Base-by-base conservation (phyloP, 1,139 yeast genomes). In the Candida glucosophila region DNA sequence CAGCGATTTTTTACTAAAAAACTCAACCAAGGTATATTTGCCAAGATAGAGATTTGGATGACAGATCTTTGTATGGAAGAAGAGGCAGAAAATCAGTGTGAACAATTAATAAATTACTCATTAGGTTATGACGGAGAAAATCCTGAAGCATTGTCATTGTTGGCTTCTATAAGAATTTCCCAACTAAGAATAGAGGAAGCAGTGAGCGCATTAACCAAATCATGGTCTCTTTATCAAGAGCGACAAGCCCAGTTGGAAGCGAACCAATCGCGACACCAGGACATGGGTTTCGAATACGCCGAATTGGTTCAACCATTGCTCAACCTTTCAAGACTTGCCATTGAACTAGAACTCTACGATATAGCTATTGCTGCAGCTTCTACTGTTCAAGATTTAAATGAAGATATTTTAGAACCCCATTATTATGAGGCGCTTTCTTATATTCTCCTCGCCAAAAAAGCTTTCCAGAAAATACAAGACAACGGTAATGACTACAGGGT, bases 1-100 rank as follows among this genome's bases (percentile, higher is more conserved):
- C 43, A 45, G 1, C 49, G 49, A 19, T 64, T 70, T 40, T 49
- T 80, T 16, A 44, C 66, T 27, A 61, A 60, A 34, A 77, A 75
- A 43, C 40, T 77, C 29, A 75, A 80, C 37, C 81, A 76, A 44
- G 95, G 92, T 0, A 61, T 85, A 16, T 77, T 88, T 39, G 80
- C 95, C 7, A 69, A 79, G 57, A 80, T 90, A 42, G 99, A 90
- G 53, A 83, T 92, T 33, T 90, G 97, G 96, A 90, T 90, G 98
- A 92, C 99, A 1, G 99, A 90, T 58, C 63, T 90, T 37, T 88
- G 97, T 49, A 86, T 88, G 95, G 94, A 83, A 40, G 74, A 74
- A 5, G 77, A 79, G 40, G 97, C 98, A 3, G 98, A 90, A 51
- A 23, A 51, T 4, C 69, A 73, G 48, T 92, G 98, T 55, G 82